Percentiles rank a stretch among this genome's conserved stretches.
Conservation (phyloP, 805 yeast species). For the Cyberlindnera mississippiensis region DNA sequence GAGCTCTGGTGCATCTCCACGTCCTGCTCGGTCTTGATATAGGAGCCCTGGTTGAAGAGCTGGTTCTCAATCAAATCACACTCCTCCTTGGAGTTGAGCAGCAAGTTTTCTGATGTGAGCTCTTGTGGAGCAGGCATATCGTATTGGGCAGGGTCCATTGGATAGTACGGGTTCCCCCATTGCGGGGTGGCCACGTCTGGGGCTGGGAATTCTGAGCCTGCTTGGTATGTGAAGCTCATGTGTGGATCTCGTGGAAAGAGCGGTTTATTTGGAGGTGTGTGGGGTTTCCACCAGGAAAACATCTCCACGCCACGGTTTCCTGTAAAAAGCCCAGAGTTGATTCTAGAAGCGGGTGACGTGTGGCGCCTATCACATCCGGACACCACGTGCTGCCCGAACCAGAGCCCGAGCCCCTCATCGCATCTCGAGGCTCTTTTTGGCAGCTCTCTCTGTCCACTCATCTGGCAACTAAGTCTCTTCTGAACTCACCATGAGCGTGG, state of each 20-base stretch:
- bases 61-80: conserved; percentile 20
- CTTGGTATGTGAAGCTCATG: conserved; percentile 1
- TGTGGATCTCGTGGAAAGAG: no score
- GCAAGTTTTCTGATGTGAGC: conserved; percentile 14
- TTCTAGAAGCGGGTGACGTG: no score
- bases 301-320: no score
- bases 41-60: conserved; percentile 6
- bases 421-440: no score
- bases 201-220: background rate
- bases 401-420: no score
- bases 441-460: no score
- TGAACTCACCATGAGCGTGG: background rate
- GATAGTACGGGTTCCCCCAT: conserved; percentile 1
- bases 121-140: conserved; percentile 4
- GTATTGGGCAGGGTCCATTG: background rate
- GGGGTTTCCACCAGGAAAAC: no score
- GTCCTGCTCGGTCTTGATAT: conserved; percentile 7
- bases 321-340: no score
- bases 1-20: conserved; percentile 6
- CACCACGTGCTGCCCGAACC: no score
- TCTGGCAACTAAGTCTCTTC: no score
- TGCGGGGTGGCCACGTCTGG: background rate
- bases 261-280: no score
- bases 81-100: conserved; percentile 17
- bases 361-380: no score